Percentiles rank a stretch among this genome's conserved stretches.
Evolutionary conservation across 2,329 filamentous ascomycete species (phyloP).

Genomic region (Beauveria australis): DNA sequence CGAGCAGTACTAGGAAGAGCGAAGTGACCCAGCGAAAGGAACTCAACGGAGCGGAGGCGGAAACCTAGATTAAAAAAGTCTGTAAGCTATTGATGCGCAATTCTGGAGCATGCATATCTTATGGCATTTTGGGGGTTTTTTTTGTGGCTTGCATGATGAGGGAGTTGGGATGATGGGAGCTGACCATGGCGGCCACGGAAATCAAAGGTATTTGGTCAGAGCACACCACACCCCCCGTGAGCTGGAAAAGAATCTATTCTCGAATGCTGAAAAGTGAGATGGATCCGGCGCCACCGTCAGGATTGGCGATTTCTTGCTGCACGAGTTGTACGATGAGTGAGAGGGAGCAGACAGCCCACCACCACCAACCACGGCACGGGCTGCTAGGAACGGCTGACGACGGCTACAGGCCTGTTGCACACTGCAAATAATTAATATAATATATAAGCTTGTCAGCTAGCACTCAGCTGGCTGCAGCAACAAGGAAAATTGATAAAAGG

Average conservation of each 20-base stretch:
- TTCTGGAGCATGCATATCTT: not conserved
- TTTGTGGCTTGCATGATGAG: slow-evolving; percentile 5
- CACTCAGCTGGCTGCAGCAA: slow-evolving; percentile 1
- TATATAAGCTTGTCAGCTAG: slow-evolving; percentile 1
- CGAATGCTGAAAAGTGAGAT: not conserved
- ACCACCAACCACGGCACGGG: too few species aligned
- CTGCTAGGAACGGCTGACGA: not conserved
- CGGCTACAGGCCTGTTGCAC: not conserved
- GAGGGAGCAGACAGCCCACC: not conserved
- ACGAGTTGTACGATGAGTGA: not conserved
- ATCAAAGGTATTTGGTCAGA: not conserved
- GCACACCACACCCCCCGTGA: not conserved
- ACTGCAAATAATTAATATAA: not conserved
- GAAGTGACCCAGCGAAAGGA: not conserved
- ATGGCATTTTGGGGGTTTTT: not conserved
- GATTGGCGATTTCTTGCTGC: slow-evolving; percentile 3
- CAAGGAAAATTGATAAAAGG: too few species aligned
- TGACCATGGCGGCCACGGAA: not conserved
- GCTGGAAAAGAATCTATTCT: not conserved
- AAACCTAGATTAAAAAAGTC: not conserved
- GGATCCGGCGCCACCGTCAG: not conserved
- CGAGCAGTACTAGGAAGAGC: not conserved
- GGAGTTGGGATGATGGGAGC: not conserved
- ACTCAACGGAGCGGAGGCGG: not conserved
- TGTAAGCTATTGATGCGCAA: not conserved